A percentile compares a stretch with the other conserved stretches of the same genome.
phyloP scores from a whole-genome alignment of 495 filamentous ascomycete genomes.

The Hyaloscypha bicolor region DNA sequence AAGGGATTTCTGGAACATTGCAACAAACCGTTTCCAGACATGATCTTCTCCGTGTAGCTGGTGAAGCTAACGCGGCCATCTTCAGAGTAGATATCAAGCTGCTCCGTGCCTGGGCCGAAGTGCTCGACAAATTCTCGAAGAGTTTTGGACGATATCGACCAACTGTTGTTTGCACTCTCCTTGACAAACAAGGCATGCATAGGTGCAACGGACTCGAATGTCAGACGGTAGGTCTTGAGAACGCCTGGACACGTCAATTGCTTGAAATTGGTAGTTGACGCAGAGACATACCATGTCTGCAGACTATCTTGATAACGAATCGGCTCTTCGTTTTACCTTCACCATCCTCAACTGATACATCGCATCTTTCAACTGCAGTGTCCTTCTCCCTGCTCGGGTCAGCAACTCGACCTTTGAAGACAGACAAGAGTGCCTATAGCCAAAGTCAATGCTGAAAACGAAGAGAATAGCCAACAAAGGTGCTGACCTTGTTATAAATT shows the following conservation, averaged over 20 bases:
- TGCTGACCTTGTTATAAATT: slow-evolving; percentile 66
- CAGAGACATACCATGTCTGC: slow-evolving; percentile 62
- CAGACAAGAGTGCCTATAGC: slow-evolving; percentile 67
- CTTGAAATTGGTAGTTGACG: background rate
- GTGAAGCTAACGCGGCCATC: slow-evolving; percentile 75
- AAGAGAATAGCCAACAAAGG: background rate
- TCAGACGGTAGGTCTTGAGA: slow-evolving; percentile 87
- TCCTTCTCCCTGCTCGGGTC: slow-evolving; percentile 65
- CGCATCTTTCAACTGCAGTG: slow-evolving; percentile 81
- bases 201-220: slow-evolving; percentile 79
- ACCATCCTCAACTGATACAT: slow-evolving; percentile 79
- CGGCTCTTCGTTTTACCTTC: slow-evolving; percentile 72
- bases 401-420: slow-evolving; percentile 66
- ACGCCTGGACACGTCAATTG: slow-evolving; percentile 57
- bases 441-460: slow-evolving; percentile 1
- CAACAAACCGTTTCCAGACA: slow-evolving; percentile 72
- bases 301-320: slow-evolving; percentile 79
- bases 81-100: slow-evolving; percentile 84
- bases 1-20: background rate
- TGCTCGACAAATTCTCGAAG: slow-evolving; percentile 87
- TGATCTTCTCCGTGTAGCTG: slow-evolving; percentile 91
- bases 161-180: slow-evolving; percentile 67
- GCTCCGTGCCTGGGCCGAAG: slow-evolving; percentile 88
- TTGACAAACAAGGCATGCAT: slow-evolving; percentile 88
- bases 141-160: slow-evolving; percentile 74